phyloP scores from a whole-genome alignment of 371 early-diverging fungal genomes.

The Actinomortierella wolfii region DNA sequence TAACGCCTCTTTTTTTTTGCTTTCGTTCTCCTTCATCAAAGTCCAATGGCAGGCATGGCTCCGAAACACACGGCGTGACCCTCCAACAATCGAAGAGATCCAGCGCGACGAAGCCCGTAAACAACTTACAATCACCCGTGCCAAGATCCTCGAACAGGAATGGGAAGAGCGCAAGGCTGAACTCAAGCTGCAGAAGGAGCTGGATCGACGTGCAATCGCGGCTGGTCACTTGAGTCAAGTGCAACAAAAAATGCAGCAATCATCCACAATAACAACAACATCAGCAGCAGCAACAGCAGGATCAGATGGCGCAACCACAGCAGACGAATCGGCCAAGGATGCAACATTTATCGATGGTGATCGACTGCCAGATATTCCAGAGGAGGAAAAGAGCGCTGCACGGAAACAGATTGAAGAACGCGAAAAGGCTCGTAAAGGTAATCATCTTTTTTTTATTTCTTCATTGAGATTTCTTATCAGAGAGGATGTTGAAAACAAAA shows the following conservation, averaged over 20 bases:
- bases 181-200: slow-evolving; percentile 30
- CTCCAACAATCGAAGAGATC: slow-evolving; percentile 61
- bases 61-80: slow-evolving; percentile 61
- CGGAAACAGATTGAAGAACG: slow-evolving; percentile 43
- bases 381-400: slow-evolving; percentile 25
- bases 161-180: slow-evolving; percentile 44
- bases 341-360: too few relatives aligned
- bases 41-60: slow-evolving; percentile 81
- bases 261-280: background rate
- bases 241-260: background rate
- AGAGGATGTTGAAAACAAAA: too few relatives aligned
- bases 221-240: slow-evolving; percentile 5
- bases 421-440: slow-evolving; percentile 44
- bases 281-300: background rate
- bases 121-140: slow-evolving; percentile 32
- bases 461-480: background rate
- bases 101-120: slow-evolving; percentile 33
- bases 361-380: background rate
- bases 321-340: background rate
- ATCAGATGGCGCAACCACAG: too few relatives aligned
- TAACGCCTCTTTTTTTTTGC: too few relatives aligned
- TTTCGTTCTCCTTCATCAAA: slow-evolving; percentile 16
- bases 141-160: slow-evolving; percentile 40
- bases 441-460: background rate
- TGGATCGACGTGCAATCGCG: slow-evolving; percentile 17